phyloP scores from a whole-genome alignment of 768 basidiomycete genomes.

The Imleria badia region DNA sequence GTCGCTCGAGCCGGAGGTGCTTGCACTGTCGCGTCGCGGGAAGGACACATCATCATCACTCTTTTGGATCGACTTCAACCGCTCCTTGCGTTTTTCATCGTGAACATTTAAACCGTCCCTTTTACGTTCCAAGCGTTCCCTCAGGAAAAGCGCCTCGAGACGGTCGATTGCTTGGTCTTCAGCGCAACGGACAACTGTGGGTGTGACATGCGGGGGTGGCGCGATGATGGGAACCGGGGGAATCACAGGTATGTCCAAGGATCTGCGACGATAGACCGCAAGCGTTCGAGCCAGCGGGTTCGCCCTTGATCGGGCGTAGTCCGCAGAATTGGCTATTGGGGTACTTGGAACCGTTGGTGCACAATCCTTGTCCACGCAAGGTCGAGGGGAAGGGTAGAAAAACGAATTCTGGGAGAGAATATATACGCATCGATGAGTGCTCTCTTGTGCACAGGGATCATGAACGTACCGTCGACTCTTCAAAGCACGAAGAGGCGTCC shows the following conservation, averaged over 20 bases:
- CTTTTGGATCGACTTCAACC: not conserved
- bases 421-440: not conserved
- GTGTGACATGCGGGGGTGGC: constrained; percentile 41
- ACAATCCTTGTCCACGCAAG: not conserved
- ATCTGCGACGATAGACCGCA: not conserved
- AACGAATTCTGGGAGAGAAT: constrained; percentile 12
- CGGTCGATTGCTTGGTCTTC: constrained; percentile 48
- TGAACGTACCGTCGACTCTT: constrained; percentile 7
- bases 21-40: constrained; percentile 7
- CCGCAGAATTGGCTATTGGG: constrained; percentile 24
- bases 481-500: constrained; percentile 16
- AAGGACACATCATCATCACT: not conserved
- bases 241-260: constrained; percentile 1
- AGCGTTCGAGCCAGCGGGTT: constrained; percentile 27
- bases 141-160: constrained; percentile 39
- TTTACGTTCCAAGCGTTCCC: constrained; percentile 39
- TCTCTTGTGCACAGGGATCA: not conserved
- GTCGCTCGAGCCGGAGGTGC: constrained; percentile 13
- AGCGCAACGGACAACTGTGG: constrained; percentile 23
- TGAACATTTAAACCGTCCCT: constrained; percentile 32
- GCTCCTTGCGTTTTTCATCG: constrained; percentile 9
- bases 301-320: constrained; percentile 21
- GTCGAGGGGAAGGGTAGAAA: constrained; percentile 5
- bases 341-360: constrained; percentile 27
- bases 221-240: constrained; percentile 52